Base-by-base conservation (phyloP, 371 early-diverging fungal genomes). In the Mucor velutinosus region DNA sequence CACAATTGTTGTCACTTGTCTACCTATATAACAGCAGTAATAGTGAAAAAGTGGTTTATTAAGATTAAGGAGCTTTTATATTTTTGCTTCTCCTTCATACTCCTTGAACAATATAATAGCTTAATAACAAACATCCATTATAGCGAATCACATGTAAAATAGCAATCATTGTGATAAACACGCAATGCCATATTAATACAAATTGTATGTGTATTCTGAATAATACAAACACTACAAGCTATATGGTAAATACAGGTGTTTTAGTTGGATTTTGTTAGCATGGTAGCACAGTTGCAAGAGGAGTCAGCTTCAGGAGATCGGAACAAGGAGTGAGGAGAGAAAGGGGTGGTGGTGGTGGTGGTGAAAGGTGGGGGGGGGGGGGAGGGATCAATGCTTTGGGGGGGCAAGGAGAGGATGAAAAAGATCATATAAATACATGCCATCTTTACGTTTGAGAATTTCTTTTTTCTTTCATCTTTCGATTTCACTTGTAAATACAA, bases 391-490 rank as follows among this genome's bases (percentile, higher is more conserved):
- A 51, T 51, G 25, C 51, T 51, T 51, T 7, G 35, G 33, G 47
- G 51, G 58, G 23, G n/a, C 12, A 7, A 21, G 58, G 23, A n/a
- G 19, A 15, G n/a, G 1, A 8, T 5, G 12, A 55, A 57, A 14
- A 32, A 23, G 12, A 14, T 32, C 23, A 32, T 57, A 32, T 32
- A 57, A 57, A 51, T 51, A 51, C 25, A 51, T 51, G 51, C 51
- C 23, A 51, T 25, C 25, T 51, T 51, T 51, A 23, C 21, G 14
- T 23, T 25, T 25, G 11, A 47, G 4, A 1, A 37, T 51, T 41
- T 60, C 55, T 19, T 43, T 53, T 41, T 56, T 63, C 33, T 56
- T 58, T 62, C 32, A 27, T 37, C 51, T 60, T 37, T 66, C 49
- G 7, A 53, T 66, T 14, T 51, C 37, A 7, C 7, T 51, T 53